Conservation (phyloP, 2,329 filamentous ascomycete genomes). For the Apiospora saccharicola region DNA sequence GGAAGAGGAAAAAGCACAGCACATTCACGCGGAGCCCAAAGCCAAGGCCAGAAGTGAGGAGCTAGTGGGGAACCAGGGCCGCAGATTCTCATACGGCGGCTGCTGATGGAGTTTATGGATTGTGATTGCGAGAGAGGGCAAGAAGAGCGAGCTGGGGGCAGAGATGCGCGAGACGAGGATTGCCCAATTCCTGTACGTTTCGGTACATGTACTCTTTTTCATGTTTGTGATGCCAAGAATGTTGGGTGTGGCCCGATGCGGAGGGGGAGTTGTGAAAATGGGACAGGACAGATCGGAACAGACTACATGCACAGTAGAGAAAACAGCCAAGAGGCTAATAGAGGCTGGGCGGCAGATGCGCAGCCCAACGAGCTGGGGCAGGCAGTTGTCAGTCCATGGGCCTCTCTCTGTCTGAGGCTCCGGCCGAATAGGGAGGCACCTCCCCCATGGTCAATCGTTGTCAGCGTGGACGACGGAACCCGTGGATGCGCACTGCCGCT, state of each 20-base stretch:
- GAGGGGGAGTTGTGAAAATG: constrained; percentile 1
- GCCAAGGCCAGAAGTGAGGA: constrained; percentile 19
- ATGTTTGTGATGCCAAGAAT: constrained; percentile 29
- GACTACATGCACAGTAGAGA: constrained; percentile 7
- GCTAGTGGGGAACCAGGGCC: constrained; percentile 14
- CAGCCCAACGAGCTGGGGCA: constrained; percentile 10
- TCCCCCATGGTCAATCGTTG: not conserved
- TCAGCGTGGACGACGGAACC: not conserved
- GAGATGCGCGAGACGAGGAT: no score
- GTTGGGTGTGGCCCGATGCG: constrained; percentile 17
- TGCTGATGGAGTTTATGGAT: constrained; percentile 4
- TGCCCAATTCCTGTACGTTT: constrained; percentile 13
- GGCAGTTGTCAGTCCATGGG: not conserved
- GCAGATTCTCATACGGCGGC: constrained; percentile 13
- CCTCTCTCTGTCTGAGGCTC: not conserved
- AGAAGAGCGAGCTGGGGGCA: not conserved
- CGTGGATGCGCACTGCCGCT: constrained; percentile 16
- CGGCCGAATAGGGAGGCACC: not conserved
- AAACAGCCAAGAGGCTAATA: constrained; percentile 28
- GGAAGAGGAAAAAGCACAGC: constrained; percentile 1
- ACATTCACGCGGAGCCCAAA: constrained; percentile 18
- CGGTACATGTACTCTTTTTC: constrained; percentile 1
- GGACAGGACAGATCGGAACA: constrained; percentile 15
- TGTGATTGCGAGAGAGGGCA: not conserved
- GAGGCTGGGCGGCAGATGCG: constrained; percentile 21